Percentiles rank a stretch among this genome's conserved stretches.
Conservation (phyloP, 306 rosid genomes). For the Sechiopsis laciniata region DNA sequence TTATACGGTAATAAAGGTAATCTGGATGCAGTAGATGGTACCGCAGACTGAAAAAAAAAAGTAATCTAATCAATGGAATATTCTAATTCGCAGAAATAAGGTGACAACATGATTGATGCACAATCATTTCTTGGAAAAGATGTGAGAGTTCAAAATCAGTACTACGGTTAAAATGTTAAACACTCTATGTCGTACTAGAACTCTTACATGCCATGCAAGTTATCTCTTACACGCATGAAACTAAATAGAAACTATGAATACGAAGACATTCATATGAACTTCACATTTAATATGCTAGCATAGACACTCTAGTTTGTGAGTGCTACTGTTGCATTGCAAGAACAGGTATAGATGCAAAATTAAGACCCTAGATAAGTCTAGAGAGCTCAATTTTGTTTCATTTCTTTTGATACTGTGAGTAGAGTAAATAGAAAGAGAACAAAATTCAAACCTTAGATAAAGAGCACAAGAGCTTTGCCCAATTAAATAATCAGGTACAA, state of each 20-base stretch:
- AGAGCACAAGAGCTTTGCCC: slow-evolving; percentile 90
- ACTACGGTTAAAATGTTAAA: neutral
- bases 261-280: neutral
- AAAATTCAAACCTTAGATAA: slow-evolving; percentile 63
- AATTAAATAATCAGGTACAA: slow-evolving; percentile 80
- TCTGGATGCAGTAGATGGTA: slow-evolving; percentile 96
- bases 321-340: neutral
- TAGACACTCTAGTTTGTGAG: neutral
- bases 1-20: slow-evolving; percentile 76
- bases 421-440: neutral
- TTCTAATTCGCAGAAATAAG: neutral
- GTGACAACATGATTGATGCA: neutral
- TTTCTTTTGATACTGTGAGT: neutral
- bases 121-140: neutral
- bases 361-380: neutral
- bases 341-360: neutral
- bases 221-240: neutral
- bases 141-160: slow-evolving; percentile 2
- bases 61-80: slow-evolving; percentile 23
- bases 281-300: neutral
- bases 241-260: no score
- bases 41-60: slow-evolving; percentile 71
- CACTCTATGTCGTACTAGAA: neutral
- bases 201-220: slow-evolving; percentile 15
- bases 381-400: slow-evolving; percentile 3